Evolutionary conservation across 371 early-diverging fungal genomes (phyloP), one percentile per base, ranked within the genome.

Genomic region (Mucor plumbeus): DNA sequence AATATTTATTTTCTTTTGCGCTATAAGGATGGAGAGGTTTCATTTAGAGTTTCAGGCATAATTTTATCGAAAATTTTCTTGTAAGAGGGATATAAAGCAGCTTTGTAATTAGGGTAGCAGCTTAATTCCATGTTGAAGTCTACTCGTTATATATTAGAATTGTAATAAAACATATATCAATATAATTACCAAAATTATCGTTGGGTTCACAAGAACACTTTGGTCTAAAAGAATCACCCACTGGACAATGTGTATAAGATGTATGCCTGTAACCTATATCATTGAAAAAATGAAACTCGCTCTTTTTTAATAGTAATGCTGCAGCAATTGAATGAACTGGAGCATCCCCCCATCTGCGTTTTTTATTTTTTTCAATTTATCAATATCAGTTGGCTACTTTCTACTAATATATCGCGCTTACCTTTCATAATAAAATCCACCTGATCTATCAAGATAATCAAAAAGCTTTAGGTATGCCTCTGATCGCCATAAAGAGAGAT

Each of bases 391-490:
- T 26, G 26, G 26, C 26, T 26, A 26, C 3, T 26, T 3, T 3
- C 3, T 26, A 19, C 5, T 8, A 8, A 19, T 48, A 15, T 48
- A 48, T 48, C 2, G 3, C 21, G 19, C 48, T 8, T 65, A 70
- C 78, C 93, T 82, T 72, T 97, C 97, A 70, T 96, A 97, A 74
- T 91, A 97, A 81, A 97, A 98, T 0, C 96, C 96, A 7, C 97
- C 97, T 14, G 86, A 72, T 59, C 75, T 76, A 72, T 98, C 97
- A 44, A 98, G 71, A 73, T 86, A 90, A 34, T 92, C 81, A 73
- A 98, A 98, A 64, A 85, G 92, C 36, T 80, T 77, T 26, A 79
- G 63, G 72, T 97, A 97, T 39, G 79, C 84, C 9, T 84, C 74
- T 13, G 86, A 83, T 69, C 96, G 85, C 81, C 91, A 95, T 70